These are phyloP conservation scores for Arbutus unedo DNA, from an alignment of 148 eudicot genomes.

Conservation along the genomic window DNA sequence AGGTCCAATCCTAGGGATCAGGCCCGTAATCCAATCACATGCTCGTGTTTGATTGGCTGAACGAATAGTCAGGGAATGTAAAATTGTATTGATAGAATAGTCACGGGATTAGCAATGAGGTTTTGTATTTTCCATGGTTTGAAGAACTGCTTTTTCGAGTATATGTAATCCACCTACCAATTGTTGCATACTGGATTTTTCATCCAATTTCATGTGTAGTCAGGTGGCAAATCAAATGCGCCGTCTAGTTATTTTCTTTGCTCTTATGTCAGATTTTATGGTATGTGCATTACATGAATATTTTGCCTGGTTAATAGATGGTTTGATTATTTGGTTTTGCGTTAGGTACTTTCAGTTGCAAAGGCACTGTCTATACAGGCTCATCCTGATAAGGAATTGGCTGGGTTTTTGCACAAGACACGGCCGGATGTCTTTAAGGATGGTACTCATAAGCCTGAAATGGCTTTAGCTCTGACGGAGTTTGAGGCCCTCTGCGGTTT, in stretches of 20 bases:
- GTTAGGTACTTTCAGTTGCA: conserved; percentile 76
- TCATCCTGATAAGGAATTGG: conserved; percentile 79
- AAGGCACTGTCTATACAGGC: conserved; percentile 89
- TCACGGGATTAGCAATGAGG: neutral
- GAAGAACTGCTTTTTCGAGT: neutral
- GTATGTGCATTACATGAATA: neutral
- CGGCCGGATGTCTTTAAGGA: conserved; percentile 66
- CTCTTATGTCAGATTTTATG: neutral
- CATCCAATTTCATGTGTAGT: neutral
- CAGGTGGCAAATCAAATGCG: neutral
- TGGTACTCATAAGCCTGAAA: conserved; percentile 90
- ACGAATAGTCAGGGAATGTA: too few species aligned
- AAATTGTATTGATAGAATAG: neutral
- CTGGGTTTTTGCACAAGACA: conserved; percentile 49
- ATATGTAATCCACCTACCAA: neutral
- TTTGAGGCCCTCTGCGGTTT: conserved; percentile 92
- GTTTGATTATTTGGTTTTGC: conserved; percentile 13
- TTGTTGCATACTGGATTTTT: neutral
- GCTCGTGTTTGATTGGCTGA: too few species aligned
- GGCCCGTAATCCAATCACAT: too few species aligned
- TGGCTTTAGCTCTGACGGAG: conserved; percentile 86
- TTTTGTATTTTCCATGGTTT: neutral
- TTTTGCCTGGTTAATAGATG: neutral
- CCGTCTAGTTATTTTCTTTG: too few species aligned
- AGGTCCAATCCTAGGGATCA: too few species aligned